Base-by-base conservation (phyloP, 768 basidiomycete genomes). In the Xerocomellus dryophilus region DNA sequence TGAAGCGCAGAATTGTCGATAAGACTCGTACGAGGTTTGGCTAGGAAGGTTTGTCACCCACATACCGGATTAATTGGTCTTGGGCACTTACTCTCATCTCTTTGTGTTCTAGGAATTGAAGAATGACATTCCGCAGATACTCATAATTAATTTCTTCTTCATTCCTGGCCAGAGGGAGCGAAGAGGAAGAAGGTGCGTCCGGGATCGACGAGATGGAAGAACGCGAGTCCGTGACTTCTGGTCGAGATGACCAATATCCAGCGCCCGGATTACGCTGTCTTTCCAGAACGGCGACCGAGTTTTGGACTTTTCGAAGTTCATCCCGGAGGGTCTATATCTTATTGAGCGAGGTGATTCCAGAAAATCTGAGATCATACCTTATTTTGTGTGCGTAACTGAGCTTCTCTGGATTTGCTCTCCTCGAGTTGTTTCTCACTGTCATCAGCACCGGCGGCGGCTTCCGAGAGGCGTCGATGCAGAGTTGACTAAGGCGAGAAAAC, bases 41-140 rank as follows among this genome's bases (percentile, higher is more conserved):
- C 89, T 93, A 54, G 10, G 18, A 42, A 47, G 11, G 23, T 64
- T 14, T 54, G 55, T 53, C 51, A 59, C 12, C 20, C 38, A 34
- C 20, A 45, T 25, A 40, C 14, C 20, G 2, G 5, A 5, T 35
- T 18, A 35, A 21, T 25, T 23, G 36, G n/a, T 18, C 7, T 48
- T 14, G 34, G 40, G 5, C 38, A 75, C 91, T 68, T 66, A 94
- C 94, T 73, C 97, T 81, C 94, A 98, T 98, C 70, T 98, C 94
- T 68, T 96, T 94, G 73, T 98, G 91, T 68, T 99, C 97, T 46
- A 99, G 77, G 75, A 99, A 99, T 69, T 98, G 97, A 43, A 99
- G 70, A 52, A 98, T 93, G 31, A 98, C 90, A 69, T 98, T 98
- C 53, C 97, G 80, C 43, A 99, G 71, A 71, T 99, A 99, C 73